Evolutionary conservation across 2,329 filamentous ascomycete genomes (phyloP), one percentile per base, ranked within the genome.

Genomic region (Verticillium longisporum): DNA sequence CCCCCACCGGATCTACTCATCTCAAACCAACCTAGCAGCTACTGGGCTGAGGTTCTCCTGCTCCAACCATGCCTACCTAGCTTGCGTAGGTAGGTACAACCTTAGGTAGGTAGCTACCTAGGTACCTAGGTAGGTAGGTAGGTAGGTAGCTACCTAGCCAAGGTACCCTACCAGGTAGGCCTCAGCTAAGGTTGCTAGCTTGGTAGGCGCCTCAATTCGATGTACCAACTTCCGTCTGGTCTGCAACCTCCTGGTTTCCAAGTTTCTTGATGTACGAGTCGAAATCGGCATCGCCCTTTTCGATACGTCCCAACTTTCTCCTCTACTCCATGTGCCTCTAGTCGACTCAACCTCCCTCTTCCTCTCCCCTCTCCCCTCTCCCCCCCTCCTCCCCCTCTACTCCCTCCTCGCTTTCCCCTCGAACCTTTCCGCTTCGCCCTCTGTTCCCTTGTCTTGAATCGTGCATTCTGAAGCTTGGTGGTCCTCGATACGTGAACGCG

Each of bases 221-320:
- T 50, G 45, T 50, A 50, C 45, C 45, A 50, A 50, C 45, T 50
- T 50, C 45, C n/a, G 45, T 50, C n/a, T 50, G 45, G 45, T 50
- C 45, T 50, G 45, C 45, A 50, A 50, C 45, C 38, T 45, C 38
- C 37, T 45, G 37, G 56, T 57, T 58, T 58, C 56, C 56, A 58
- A 41, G 21, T 58, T 58, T 58, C 56, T 58, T 53, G 37, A 50
- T 13, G 37, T 45, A 37, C 21, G n/a, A 38, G 18, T 58, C 56
- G 37, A 58, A 58, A 53, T 53, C 38, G 56, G 56, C 56, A 33
- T 58, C 21, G 56, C 37, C 26, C 32, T 31, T 57, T 36, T 33
- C 56, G 56, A 58, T 58, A 38, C 56, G 37, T 31, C 38, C 37
- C 21, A 31, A n/a, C 26, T 50, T 18, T 38, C 32, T 56, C 31